Evolutionary conservation across 2,329 filamentous ascomycete genomes (phyloP), one percentile per base, ranked within the genome.

Genomic region (Penicillium freii): DNA sequence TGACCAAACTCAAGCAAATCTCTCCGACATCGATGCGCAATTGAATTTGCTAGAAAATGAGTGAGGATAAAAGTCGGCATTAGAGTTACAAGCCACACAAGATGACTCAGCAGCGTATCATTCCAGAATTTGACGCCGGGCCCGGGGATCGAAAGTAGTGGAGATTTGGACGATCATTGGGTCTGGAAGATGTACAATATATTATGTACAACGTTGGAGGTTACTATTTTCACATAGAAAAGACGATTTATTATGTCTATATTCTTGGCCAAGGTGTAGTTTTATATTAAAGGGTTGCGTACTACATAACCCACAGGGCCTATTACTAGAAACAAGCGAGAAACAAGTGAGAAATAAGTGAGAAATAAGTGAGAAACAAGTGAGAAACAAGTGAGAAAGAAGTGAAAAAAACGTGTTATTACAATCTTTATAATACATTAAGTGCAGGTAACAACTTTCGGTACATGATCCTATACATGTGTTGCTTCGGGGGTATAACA

Each of bases 91-190:
- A 53, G 47, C 29, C 38, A 29, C 25, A 31, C 11, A 19, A 23
- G 57, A 34, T 60, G 58, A 58, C 17, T 60, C 33, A 60, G 50
- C 58, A 42, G 4, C 27, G 56, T 56, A 36, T 43, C 56, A 58
- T 58, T 47, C 13, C 7, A 25, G 11, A 5, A 5, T 25, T 25
- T 23, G 29, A 33, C 7, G 13, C 3, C 6, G n/a, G 38, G 5
- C 33, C 33, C 33, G 34, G 17, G n/a, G 33, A 50, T 51, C 46
- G 39, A 44, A 51, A 23, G 53, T 6, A 31, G 45, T 55, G 45
- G 53, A 50, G 39, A 38, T 29, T 36, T 34, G 4, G 38, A 27
- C 25, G 23, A 51, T 45, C 46, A 17, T 36, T n/a, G 10, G 10
- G 6, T 45, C n/a, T 21, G 6, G 5, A 13, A 11, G 11, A 33